Percentiles rank a stretch among this genome's conserved stretches.
Conservation (phyloP, 2,329 filamentous ascomycete species). For the Apiospora arundinis region DNA sequence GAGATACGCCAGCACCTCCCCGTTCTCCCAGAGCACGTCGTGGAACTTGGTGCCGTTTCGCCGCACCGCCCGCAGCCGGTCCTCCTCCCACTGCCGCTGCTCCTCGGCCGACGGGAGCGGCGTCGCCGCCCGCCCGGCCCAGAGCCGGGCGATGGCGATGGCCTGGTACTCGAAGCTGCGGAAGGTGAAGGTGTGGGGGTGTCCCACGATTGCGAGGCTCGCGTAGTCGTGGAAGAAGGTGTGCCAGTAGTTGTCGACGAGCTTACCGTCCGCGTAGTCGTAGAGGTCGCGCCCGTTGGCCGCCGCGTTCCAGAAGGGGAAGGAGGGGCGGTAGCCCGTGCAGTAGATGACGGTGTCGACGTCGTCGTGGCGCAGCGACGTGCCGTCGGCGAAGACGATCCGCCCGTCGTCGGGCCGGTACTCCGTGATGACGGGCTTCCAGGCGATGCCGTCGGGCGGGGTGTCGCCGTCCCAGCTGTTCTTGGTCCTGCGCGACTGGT, state of each 20-base stretch:
- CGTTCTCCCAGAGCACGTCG: slow-evolving; percentile 53
- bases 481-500: slow-evolving; percentile 56
- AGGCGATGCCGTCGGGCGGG: slow-evolving; percentile 54
- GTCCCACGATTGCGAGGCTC: slow-evolving; percentile 57
- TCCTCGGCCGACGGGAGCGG: slow-evolving; percentile 47
- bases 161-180: slow-evolving; percentile 63
- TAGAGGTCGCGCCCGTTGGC: slow-evolving; percentile 54
- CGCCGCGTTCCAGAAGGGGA: slow-evolving; percentile 55
- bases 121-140: slow-evolving; percentile 46
- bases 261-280: slow-evolving; percentile 53
- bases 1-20: slow-evolving; percentile 57
- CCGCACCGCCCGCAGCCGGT: slow-evolving; percentile 41
- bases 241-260: slow-evolving; percentile 56
- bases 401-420: slow-evolving; percentile 47
- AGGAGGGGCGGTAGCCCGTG: slow-evolving; percentile 51
- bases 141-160: slow-evolving; percentile 57
- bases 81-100: slow-evolving; percentile 54
- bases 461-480: slow-evolving; percentile 57
- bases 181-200: slow-evolving; percentile 59
- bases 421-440: slow-evolving; percentile 58
- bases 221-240: slow-evolving; percentile 57
- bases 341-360: slow-evolving; percentile 50
- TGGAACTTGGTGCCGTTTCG: slow-evolving; percentile 53
- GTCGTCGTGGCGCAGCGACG: slow-evolving; percentile 37
- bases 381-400: slow-evolving; percentile 50